Evolutionary conservation across 2,329 filamentous ascomycete genomes (phyloP).

Genomic region (Metarhizium humberi): DNA sequence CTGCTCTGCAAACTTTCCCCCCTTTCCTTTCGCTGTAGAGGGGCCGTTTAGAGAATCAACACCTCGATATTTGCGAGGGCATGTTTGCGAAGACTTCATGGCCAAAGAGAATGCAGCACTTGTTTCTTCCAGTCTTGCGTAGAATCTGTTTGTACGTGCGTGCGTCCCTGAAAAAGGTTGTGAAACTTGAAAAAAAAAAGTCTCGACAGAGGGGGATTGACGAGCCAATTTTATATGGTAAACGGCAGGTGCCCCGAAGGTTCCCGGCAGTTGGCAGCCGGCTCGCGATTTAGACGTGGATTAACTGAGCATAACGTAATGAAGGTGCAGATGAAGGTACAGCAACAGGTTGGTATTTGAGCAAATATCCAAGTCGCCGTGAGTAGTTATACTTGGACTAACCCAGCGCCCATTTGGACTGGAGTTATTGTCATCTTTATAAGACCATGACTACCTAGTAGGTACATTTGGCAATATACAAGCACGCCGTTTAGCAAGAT

Average conservation of each 20-base stretch:
- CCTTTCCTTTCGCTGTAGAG: background rate
- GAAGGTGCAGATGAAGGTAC: too few species aligned
- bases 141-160: background rate
- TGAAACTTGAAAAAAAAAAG: background rate
- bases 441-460: too few species aligned
- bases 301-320: background rate
- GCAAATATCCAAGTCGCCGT: too few species aligned
- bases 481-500: too few species aligned
- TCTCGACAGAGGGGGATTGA: background rate
- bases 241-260: background rate
- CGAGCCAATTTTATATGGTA: background rate
- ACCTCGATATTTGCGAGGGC: background rate
- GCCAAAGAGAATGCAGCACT: background rate
- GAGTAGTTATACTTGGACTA: too few species aligned
- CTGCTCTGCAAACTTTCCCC: background rate
- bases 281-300: background rate
- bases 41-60: background rate
- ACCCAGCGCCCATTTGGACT: too few species aligned
- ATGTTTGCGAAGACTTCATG: background rate
- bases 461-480: too few species aligned
- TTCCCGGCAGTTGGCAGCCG: background rate
- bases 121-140: background rate
- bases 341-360: too few species aligned
- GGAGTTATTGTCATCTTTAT: too few species aligned
- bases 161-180: background rate